Evolutionary conservation across 1,139 yeast genomes (phyloP), one percentile per base, ranked within the genome.

Genomic region (Pichiaceae sp.): DNA sequence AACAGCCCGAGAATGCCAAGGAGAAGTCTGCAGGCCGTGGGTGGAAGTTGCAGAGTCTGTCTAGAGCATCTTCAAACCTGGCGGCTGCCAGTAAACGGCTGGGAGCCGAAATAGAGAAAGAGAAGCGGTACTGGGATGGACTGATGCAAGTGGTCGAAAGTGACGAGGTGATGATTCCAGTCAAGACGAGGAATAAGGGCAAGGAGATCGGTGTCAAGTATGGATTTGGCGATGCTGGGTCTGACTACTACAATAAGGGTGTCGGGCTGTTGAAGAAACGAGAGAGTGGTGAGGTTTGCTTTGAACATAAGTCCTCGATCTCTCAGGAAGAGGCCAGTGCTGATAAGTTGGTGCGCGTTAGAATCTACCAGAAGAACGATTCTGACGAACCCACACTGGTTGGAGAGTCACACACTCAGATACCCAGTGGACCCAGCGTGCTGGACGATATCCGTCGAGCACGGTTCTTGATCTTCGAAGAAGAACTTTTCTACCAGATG

Each of bases 141-240:
- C 66, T 80, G 16, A 59, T 68, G 40, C 59, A 64, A 23, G 71
- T 78, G 34, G 69, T 73, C 21, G 68, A 73, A 38, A 68, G 67
- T 12, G 75, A 81, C 34, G 96, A 87, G 50, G 80, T 82, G 1
- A 61, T 89, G 15, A 80, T 80, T 52, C 83, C 83, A 50, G 68
- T 80, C 28, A 68, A 78, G 39, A 81, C 41, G 12, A 38, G 38
- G 17, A 40, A 36, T 6, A 25, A 32, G 9, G 27, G 32, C 15
- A 31, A 26, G 3, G 65, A 70, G 16, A 65, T 89, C 31, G 94
- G 89, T 2, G 81, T 89, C 27, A 85, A 84, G 50, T 89, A 83
- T 53, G 97, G 97, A 0, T 91, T 75, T 58, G 91, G 83, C 8
- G 96, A 87, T 56, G 78, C 95, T 0, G 98, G 97, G 0, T 84